A percentile compares a stretch with the other conserved stretches of the same genome.
Evolutionary conservation across 1,139 yeast genomes (phyloP).

Genomic region (Candida sp.): DNA sequence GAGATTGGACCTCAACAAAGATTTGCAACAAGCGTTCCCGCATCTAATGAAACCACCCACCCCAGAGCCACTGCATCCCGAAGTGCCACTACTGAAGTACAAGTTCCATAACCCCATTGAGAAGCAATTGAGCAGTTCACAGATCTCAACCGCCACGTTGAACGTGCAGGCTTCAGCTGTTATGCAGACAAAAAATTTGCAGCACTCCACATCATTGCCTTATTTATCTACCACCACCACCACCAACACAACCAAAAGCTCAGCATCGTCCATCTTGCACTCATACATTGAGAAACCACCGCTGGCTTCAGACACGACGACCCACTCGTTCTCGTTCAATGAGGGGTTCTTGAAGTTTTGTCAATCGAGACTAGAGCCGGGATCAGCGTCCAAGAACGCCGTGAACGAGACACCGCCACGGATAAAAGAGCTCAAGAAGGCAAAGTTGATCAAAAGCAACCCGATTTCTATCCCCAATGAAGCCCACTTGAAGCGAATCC

Average conservation of each 20-base stretch:
- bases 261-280: conserved; percentile 6
- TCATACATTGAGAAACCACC: conserved; percentile 6
- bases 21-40: conserved; percentile 35
- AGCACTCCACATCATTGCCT: neutral
- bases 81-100: conserved; percentile 3
- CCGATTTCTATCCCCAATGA: conserved; percentile 25
- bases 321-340: conserved; percentile 5
- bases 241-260: neutral
- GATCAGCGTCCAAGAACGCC: neutral
- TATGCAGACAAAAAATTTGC: neutral
- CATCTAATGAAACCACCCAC: conserved; percentile 23
- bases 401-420: conserved; percentile 21
- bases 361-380: neutral
- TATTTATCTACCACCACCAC: neutral
- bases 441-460: conserved; percentile 16
- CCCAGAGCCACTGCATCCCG: neutral
- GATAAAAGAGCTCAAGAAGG: conserved; percentile 20
- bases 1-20: conserved; percentile 26
- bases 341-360: conserved; percentile 2
- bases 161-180: conserved; percentile 17
- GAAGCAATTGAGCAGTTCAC: conserved; percentile 22
- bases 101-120: conserved; percentile 45
- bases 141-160: conserved; percentile 30
- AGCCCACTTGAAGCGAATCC: conserved; percentile 29
- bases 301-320: conserved; percentile 3